A percentile compares a stretch with the other conserved stretches of the same genome.
Conservation (phyloP, 805 yeast genomes). For the Suhomyces tanzawaensis region DNA sequence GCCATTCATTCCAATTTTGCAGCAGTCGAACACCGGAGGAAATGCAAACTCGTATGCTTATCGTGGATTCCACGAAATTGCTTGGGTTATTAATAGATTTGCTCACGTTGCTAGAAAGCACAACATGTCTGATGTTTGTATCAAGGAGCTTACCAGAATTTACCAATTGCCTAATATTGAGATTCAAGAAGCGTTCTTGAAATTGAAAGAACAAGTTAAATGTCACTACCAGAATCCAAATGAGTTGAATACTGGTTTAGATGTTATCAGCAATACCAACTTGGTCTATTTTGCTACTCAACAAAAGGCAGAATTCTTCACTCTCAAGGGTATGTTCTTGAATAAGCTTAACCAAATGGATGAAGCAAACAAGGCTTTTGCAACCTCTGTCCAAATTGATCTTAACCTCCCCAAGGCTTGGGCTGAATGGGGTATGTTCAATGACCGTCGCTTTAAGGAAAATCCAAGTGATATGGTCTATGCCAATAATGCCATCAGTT, state of each 20-base stretch:
- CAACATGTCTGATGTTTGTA: slow-evolving; percentile 94
- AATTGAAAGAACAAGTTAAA: slow-evolving; percentile 94
- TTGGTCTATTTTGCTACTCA: slow-evolving; percentile 94
- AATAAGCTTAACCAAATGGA: slow-evolving; percentile 87
- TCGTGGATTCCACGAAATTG: slow-evolving; percentile 97
- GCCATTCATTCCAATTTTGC: slow-evolving; percentile 85
- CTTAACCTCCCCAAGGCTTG: slow-evolving; percentile 94
- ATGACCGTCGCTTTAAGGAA: slow-evolving; percentile 83
- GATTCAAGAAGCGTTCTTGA: slow-evolving; percentile 95
- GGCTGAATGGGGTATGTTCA: slow-evolving; percentile 99
- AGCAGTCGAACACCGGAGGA: slow-evolving; percentile 61
- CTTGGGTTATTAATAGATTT: slow-evolving; percentile 97
- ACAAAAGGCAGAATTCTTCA: slow-evolving; percentile 97
- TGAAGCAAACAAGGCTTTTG: slow-evolving; percentile 97
- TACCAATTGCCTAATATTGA: slow-evolving; percentile 96
- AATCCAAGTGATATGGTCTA: slow-evolving; percentile 74
- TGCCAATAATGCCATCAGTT: slow-evolving; percentile 92
- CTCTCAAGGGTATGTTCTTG: slow-evolving; percentile 96
- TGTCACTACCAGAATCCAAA: slow-evolving; percentile 92
- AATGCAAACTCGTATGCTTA: slow-evolving; percentile 90
- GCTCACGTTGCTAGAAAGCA: slow-evolving; percentile 99
- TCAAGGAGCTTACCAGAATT: slow-evolving; percentile 86
- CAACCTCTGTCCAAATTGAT: slow-evolving; percentile 96
- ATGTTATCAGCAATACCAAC: slow-evolving; percentile 94
- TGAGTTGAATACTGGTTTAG: slow-evolving; percentile 91